Evolutionary conservation across 2,329 filamentous ascomycete species (phyloP), one percentile per base, ranked within the genome.

Genomic region (Esteya vermicola): DNA sequence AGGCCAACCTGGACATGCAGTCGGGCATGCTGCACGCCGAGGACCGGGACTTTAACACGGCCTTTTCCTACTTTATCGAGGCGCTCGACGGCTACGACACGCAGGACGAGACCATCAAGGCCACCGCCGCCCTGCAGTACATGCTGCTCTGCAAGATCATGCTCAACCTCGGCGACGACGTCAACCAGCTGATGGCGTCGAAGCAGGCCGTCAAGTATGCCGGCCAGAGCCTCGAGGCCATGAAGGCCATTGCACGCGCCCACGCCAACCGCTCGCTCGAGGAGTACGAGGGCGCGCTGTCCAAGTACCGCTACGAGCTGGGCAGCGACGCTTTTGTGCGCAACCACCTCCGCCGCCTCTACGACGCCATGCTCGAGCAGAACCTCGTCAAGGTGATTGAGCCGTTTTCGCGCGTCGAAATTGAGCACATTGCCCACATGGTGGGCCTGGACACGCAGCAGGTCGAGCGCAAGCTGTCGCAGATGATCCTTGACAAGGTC

Each of bases 61-160:
- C 91, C 37, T 98, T 83, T 63, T 95, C 88, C 37, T 98, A 98
- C 71, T 98, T 98, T 62, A 96, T 98, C 61, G 91, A 98, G 66
- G 91, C 93, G 3, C 77, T 98, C 47, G 91, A 98, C 58, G 91
- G 91, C 45, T 98, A 96, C 63, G 85, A 91, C 63, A 80, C 81
- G 35, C 86, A 93, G 59, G 91, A 98, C 50, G 86, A 94, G 57
- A 67, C 78, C 30, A 66, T 72, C 48, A 86, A 88, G 63, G 91
- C 93, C n/a, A 93, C 89, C n/a, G 85, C 89, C 12, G 86, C 91
- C 10, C 70, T 98, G 49, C 91, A 98, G 68, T 98, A 98, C 70
- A 98, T 98, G 91, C 75, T 98, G 40, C 78, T 98, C 27, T 96
- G 91, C 78, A 98, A 98, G 70, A 91, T 98, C 61, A 98, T 98